Percentiles rank a stretch among this genome's conserved stretches.
These are phyloP conservation scores for Globisporangium irregulare DNA, from an alignment of 352 stramenopile species.

Conservation along the genomic window DNA sequence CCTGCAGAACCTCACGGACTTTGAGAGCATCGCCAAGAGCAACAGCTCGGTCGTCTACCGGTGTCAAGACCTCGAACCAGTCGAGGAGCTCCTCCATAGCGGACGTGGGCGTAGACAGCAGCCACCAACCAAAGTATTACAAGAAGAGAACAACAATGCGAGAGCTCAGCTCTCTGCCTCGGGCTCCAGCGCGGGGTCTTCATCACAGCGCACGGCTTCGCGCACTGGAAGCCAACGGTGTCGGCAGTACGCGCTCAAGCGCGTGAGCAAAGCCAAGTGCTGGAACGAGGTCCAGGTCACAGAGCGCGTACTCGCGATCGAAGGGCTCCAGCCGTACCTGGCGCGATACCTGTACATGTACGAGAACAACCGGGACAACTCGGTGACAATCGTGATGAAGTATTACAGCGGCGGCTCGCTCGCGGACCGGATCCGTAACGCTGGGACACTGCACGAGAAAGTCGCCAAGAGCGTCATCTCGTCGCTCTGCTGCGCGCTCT, in stretches of 20 bases:
- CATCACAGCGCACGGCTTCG: not conserved
- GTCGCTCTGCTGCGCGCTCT: conserved; percentile 44
- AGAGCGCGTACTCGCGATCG: conserved; percentile 32
- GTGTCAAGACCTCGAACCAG: conserved; percentile 31
- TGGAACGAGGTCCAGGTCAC: conserved; percentile 43
- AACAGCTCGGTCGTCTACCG: conserved; percentile 55
- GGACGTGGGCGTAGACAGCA: not conserved
- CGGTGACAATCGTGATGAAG: conserved; percentile 63
- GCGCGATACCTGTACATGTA: conserved; percentile 59
- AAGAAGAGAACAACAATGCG: not conserved
- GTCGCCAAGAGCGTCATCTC: conserved; percentile 36
- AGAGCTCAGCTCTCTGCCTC: not conserved
- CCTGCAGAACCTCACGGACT: conserved; percentile 39
- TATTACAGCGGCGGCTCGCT: conserved; percentile 56
- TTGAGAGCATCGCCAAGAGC: conserved; percentile 48
- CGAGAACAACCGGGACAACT: conserved; percentile 42
- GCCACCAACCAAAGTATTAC: not conserved
- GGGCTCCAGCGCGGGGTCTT: not conserved
- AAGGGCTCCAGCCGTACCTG: conserved; percentile 39
- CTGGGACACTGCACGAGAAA: conserved; percentile 30
- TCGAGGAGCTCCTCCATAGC: conserved; percentile 4
- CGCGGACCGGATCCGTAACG: conserved; percentile 37
- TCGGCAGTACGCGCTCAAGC: conserved; percentile 47
- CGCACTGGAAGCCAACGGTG: not conserved
- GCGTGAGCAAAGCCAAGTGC: conserved; percentile 33